These are phyloP conservation scores for Paratinospora sagittata DNA, from an alignment of 164 flowering plant genomes.

Conservation along the genomic window DNA sequence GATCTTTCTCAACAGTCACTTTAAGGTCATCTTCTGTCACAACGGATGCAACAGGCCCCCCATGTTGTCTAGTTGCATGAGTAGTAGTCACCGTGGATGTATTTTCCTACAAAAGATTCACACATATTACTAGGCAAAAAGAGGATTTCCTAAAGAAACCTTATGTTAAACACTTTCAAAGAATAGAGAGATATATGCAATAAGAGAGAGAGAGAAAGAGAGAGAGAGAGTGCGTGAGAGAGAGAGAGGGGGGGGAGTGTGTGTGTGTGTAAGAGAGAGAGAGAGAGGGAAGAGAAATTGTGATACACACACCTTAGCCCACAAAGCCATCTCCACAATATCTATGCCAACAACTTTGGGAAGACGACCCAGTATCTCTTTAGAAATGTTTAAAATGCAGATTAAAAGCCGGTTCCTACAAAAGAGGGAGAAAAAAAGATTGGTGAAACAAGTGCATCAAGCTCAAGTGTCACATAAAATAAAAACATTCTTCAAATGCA, in stretches of 20 bases:
- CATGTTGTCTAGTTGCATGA: slow-evolving; percentile 47
- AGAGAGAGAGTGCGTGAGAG: too few species aligned
- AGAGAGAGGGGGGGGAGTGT: too few species aligned
- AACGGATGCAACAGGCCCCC: slow-evolving; percentile 43
- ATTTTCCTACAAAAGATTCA: slow-evolving; percentile 55
- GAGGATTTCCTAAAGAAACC: neutral
- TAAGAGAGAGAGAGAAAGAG: neutral
- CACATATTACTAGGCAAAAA: neutral
- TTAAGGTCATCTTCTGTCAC: slow-evolving; percentile 64
- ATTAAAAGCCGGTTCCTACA: slow-evolving; percentile 84
- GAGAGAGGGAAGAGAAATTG: neutral
- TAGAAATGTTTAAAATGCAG: slow-evolving; percentile 74
- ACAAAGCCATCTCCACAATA: slow-evolving; percentile 99
- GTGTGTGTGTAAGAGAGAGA: too few species aligned
- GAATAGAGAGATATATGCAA: neutral
- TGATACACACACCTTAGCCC: slow-evolving; percentile 87
- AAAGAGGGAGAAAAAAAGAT: slow-evolving; percentile 6
- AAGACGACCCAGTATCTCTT: slow-evolving; percentile 74
- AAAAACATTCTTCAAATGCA: neutral
- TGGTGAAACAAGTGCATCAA: neutral
- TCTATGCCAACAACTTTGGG: slow-evolving; percentile 98
- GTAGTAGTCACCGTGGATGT: slow-evolving; percentile 43
- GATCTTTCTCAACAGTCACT: slow-evolving; percentile 79
- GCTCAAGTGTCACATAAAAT: neutral
- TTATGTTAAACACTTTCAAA: neutral